Percentiles rank a stretch among this genome's conserved stretches.
Evolutionary conservation across 352 stramenopile genomes (phyloP).

Genomic region (Elongisporangium anandrum): DNA sequence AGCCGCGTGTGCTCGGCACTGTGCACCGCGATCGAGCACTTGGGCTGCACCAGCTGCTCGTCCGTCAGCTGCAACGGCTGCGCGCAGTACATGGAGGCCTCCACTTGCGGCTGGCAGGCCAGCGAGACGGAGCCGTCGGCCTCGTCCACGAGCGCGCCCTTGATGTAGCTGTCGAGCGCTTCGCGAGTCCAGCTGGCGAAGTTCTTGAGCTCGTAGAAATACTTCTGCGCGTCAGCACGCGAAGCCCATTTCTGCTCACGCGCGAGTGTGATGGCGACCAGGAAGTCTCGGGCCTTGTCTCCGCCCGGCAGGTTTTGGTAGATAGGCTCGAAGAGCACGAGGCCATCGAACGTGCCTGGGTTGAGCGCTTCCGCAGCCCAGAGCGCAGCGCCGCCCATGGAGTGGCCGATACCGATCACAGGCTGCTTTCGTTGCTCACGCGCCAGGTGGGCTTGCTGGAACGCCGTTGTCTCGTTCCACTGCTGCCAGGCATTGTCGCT

Average conservation of each 20-base stretch:
- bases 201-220: conserved; percentile 9
- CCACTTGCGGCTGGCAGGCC: conserved; percentile 33
- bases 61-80: conserved; percentile 25
- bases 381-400: conserved; percentile 32
- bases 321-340: conserved; percentile 50
- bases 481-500: neutral
- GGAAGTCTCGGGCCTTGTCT: conserved; percentile 27
- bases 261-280: conserved; percentile 26
- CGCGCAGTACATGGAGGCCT: conserved; percentile 41
- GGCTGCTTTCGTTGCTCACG: conserved; percentile 11
- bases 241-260: conserved; percentile 4
- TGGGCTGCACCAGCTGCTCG: conserved; percentile 25
- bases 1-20: conserved; percentile 43
- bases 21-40: conserved; percentile 36
- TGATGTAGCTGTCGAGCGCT: conserved; percentile 19
- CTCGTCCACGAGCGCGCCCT: conserved; percentile 18
- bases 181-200: conserved; percentile 36
- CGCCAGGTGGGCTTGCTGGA: neutral
- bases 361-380: conserved; percentile 28
- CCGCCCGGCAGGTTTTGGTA: conserved; percentile 23
- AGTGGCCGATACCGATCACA: conserved; percentile 44
- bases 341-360: conserved; percentile 40
- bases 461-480: neutral
- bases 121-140: conserved; percentile 23
- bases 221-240: neutral